These are phyloP conservation scores for Ramularia endophylla DNA, from an alignment of 2,329 filamentous ascomycete genomes.

Conservation along the genomic window DNA sequence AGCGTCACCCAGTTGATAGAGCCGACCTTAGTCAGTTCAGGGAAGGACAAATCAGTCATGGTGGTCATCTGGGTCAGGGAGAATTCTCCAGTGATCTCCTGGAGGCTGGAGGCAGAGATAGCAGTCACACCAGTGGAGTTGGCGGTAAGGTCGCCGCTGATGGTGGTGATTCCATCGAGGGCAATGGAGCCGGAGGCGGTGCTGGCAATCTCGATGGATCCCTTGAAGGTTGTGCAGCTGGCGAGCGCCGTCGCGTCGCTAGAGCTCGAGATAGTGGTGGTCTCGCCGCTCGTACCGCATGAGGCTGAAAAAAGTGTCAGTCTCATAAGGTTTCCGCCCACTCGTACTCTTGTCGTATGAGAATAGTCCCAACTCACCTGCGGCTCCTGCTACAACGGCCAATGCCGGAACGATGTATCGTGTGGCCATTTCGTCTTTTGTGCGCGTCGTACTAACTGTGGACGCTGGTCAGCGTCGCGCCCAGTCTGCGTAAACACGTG, in stretches of 20 bases:
- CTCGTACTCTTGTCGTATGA: conserved; percentile 10
- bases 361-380: conserved; percentile 47
- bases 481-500: too few species aligned
- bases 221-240: conserved; percentile 62
- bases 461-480: conserved; percentile 13
- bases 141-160: conserved; percentile 51
- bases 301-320: background rate
- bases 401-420: conserved; percentile 54
- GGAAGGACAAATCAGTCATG: conserved; percentile 63
- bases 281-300: conserved; percentile 39
- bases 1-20: conserved; percentile 68
- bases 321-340: background rate
- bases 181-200: conserved; percentile 52
- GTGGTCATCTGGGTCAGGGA: conserved; percentile 61
- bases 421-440: conserved; percentile 41
- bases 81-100: conserved; percentile 64
- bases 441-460: conserved; percentile 17
- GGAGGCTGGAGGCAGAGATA: conserved; percentile 57
- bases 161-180: conserved; percentile 56
- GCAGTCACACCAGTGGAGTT: conserved; percentile 56
- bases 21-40: conserved; percentile 58
- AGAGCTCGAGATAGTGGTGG: conserved; percentile 53
- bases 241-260: conserved; percentile 56
- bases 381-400: conserved; percentile 48
- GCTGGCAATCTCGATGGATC: conserved; percentile 60